Evolutionary conservation across 495 filamentous ascomycete species (phyloP).

Genomic region (Elaphomyces granulatus): DNA sequence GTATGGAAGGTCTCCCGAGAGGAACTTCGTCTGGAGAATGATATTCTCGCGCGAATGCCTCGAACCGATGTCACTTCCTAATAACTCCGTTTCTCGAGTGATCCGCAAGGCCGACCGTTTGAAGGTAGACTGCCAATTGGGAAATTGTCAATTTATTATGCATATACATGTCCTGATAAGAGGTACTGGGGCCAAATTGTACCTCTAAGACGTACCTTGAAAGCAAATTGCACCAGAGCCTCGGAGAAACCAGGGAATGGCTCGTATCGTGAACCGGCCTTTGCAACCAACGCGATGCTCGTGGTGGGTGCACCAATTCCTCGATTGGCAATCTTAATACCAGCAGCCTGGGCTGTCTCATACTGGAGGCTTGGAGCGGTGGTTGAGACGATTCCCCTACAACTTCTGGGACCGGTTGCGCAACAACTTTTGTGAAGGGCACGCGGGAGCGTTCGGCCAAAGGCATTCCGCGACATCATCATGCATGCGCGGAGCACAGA

Average conservation of each 20-base stretch:
- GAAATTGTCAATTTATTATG: background rate
- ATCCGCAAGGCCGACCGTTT: slow-evolving; percentile 82
- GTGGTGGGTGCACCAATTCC: slow-evolving; percentile 79
- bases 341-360: slow-evolving; percentile 67
- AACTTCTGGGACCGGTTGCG: slow-evolving; percentile 36
- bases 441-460: slow-evolving; percentile 64
- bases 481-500: slow-evolving; percentile 36
- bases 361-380: slow-evolving; percentile 73
- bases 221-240: slow-evolving; percentile 83
- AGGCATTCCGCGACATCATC: slow-evolving; percentile 76
- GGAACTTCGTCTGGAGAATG: slow-evolving; percentile 82
- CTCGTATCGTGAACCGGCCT: slow-evolving; percentile 87
- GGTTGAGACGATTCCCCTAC: slow-evolving; percentile 68
- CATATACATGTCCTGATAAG: background rate
- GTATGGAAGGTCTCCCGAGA: slow-evolving; percentile 90
- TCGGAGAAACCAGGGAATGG: slow-evolving; percentile 76
- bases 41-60: slow-evolving; percentile 88
- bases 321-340: slow-evolving; percentile 81
- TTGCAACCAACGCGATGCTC: slow-evolving; percentile 77
- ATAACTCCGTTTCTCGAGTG: slow-evolving; percentile 82
- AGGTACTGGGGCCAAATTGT: no score
- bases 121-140: slow-evolving; percentile 53
- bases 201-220: slow-evolving; percentile 84
- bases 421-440: slow-evolving; percentile 53
- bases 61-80: slow-evolving; percentile 71